Conservation (phyloP, 176 grass and related monocot species). For the Themeda triandra region DNA sequence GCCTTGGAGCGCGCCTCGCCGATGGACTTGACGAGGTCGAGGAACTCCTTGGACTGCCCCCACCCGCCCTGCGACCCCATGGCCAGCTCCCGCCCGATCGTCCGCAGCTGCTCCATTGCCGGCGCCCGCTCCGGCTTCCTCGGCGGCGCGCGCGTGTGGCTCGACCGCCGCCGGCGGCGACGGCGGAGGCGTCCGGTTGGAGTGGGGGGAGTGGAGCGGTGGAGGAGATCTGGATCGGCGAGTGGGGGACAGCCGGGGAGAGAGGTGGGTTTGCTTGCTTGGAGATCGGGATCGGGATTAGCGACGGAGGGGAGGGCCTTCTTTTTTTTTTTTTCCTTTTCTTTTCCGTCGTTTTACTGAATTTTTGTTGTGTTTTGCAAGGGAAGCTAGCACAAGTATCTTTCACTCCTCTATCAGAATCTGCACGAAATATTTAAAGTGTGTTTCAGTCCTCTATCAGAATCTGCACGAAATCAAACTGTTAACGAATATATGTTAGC, state of each 20-base stretch:
- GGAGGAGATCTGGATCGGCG: conserved; percentile 64
- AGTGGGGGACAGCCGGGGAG: background rate
- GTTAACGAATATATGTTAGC: too few species aligned
- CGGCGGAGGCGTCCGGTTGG: conserved; percentile 14
- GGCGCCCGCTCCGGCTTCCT: background rate
- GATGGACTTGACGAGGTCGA: conserved; percentile 98
- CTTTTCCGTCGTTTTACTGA: background rate
- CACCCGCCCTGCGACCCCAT: conserved; percentile 91
- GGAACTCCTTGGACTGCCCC: conserved; percentile 94
- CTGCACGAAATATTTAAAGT: background rate
- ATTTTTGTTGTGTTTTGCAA: conserved; percentile 7
- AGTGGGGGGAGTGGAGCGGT: conserved; percentile 12
- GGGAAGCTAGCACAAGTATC: background rate
- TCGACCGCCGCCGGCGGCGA: conserved; percentile 27
- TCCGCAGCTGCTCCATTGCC: conserved; percentile 96
- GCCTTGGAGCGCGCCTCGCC: conserved; percentile 98
- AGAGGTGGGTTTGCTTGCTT: conserved; percentile 34
- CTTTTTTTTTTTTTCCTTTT: background rate
- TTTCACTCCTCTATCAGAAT: background rate
- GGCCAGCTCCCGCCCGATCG: conserved; percentile 93
- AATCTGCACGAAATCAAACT: too few species aligned
- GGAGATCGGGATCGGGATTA: conserved; percentile 33
- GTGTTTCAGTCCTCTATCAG: too few species aligned
- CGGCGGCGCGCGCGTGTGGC: background rate
- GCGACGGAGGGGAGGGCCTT: background rate